A percentile compares a stretch with the other conserved stretches of the same genome.
These are phyloP conservation scores for Talaromyces islandicus DNA, from an alignment of 2,329 filamentous ascomycete species.

Conservation along the genomic window DNA sequence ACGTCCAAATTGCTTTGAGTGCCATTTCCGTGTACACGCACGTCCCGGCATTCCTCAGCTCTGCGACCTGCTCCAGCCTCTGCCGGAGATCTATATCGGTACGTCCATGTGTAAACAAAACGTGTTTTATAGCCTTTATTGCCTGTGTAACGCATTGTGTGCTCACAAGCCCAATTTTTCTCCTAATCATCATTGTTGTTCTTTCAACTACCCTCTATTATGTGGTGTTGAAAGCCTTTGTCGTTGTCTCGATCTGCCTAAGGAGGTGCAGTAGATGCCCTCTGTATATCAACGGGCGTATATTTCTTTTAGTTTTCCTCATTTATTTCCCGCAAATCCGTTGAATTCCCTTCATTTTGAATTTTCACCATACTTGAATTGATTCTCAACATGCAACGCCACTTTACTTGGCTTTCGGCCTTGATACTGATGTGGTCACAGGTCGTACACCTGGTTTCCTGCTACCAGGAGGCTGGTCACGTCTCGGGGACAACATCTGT, in stretches of 20 bases:
- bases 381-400: slow-evolving; percentile 16
- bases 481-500: background rate
- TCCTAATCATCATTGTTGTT: background rate
- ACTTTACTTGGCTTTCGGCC: slow-evolving; percentile 18
- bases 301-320: background rate
- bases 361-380: background rate
- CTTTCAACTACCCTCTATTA: background rate
- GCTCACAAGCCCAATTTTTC: background rate
- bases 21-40: background rate
- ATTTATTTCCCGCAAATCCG: background rate
- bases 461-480: slow-evolving; percentile 15
- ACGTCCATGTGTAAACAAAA: background rate
- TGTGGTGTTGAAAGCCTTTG: background rate
- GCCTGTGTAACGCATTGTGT: background rate
- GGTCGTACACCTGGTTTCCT: slow-evolving; percentile 21
- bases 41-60: background rate
- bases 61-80: background rate
- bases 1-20: background rate
- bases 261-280: background rate
- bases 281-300: background rate
- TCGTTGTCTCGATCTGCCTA: background rate
- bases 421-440: slow-evolving; percentile 32
- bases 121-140: background rate
- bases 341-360: background rate
- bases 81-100: background rate